Evolutionary conservation across 2,329 filamentous ascomycete species (phyloP).

Genomic region (Mariannaea elegans): DNA sequence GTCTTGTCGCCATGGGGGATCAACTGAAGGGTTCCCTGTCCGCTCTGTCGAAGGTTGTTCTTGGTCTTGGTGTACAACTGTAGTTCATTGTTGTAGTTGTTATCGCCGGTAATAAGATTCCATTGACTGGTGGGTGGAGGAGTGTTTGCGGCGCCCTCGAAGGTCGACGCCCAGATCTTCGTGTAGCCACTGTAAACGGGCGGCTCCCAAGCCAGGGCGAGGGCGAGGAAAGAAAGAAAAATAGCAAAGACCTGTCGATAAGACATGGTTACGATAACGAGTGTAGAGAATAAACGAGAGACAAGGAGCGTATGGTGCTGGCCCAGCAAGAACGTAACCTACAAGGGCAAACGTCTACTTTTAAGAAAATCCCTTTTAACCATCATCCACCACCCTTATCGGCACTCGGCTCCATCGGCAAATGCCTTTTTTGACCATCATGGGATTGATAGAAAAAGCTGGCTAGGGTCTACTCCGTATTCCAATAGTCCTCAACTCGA

Average conservation of each 20-base stretch:
- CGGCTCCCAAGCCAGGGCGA: conserved; percentile 48
- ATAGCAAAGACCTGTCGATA: conserved; percentile 33
- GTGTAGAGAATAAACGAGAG: neutral
- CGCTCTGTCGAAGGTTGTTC: conserved; percentile 60
- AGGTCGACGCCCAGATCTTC: conserved; percentile 55
- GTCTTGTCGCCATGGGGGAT: conserved; percentile 53
- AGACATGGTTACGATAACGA: conserved; percentile 33
- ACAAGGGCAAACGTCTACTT: neutral
- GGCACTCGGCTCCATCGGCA: neutral
- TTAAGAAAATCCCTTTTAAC: neutral
- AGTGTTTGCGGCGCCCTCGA: conserved; percentile 48
- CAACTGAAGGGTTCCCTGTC: conserved; percentile 60
- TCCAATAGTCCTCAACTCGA: neutral
- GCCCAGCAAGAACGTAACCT: neutral
- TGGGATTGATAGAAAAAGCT: neutral
- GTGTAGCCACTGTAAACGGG: conserved; percentile 52
- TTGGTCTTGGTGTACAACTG: conserved; percentile 58
- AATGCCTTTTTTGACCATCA: neutral
- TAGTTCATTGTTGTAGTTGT: conserved; percentile 61
- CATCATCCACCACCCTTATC: neutral
- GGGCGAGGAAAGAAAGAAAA: conserved; percentile 42
- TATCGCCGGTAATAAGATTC: conserved; percentile 51
- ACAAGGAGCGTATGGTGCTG: neutral
- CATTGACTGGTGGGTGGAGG: conserved; percentile 49
- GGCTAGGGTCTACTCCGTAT: neutral